phyloP scores from a whole-genome alignment of 2,329 filamentous ascomycete genomes.

The Tolypocladium ophioglossoides region DNA sequence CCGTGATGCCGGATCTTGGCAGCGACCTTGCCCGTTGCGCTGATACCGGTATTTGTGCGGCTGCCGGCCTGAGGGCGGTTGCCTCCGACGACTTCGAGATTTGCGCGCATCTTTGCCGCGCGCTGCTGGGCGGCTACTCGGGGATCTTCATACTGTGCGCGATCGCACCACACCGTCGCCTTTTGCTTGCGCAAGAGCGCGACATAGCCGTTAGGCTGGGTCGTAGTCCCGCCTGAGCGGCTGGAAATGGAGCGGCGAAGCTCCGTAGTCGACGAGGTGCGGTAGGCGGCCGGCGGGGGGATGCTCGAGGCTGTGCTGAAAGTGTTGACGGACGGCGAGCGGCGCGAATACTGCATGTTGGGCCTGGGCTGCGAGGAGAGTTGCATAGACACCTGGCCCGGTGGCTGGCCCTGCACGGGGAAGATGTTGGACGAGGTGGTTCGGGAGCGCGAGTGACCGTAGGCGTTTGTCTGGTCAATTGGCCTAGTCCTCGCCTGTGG shows the following conservation, averaged over 20 bases:
- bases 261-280: constrained; percentile 44
- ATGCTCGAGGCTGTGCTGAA: constrained; percentile 63
- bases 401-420: constrained; percentile 21
- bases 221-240: constrained; percentile 50
- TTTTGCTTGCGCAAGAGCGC: constrained; percentile 95
- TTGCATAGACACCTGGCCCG: constrained; percentile 1
- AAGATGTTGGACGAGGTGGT: constrained; percentile 47
- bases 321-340: constrained; percentile 56
- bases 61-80: constrained; percentile 28
- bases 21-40: constrained; percentile 53
- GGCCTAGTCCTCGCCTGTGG: constrained; percentile 19
- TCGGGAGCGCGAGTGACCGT: constrained; percentile 43
- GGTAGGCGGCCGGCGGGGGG: constrained; percentile 46
- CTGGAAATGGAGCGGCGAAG: constrained; percentile 71
- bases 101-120: constrained; percentile 77
- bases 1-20: constrained; percentile 86
- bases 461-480: constrained; percentile 25
- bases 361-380: constrained; percentile 1
- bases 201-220: constrained; percentile 69
- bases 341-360: constrained; percentile 25
- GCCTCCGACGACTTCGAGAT: constrained; percentile 68
- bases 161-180: constrained; percentile 96
- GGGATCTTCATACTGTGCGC: constrained; percentile 85
- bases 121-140: constrained; percentile 72
- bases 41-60: constrained; percentile 53